phyloP scores from a whole-genome alignment of 805 yeast genomes.

The Pichia rugopelliculosa region DNA sequence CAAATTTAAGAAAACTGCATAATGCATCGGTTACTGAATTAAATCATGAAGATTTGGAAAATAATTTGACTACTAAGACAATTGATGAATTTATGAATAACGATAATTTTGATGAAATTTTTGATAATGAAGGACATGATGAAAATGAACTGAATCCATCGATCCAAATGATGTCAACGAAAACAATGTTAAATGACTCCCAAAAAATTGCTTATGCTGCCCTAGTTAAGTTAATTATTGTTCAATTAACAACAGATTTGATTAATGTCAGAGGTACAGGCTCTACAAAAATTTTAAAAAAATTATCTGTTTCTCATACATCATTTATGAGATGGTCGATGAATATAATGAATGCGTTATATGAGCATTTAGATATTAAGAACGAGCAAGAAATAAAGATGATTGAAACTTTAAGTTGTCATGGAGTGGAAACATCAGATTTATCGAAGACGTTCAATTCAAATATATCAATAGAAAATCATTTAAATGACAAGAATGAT shows the following conservation, averaged over 20 bases:
- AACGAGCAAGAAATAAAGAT: constrained; percentile 67
- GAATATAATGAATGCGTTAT: constrained; percentile 60
- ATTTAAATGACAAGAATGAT: constrained; percentile 27
- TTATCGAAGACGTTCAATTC: constrained; percentile 51
- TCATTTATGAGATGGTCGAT: constrained; percentile 82
- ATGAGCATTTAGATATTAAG: constrained; percentile 70
- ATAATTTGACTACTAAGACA: constrained; percentile 4
- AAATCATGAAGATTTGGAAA: neutral
- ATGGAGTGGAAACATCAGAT: constrained; percentile 73
- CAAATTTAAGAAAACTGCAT: constrained; percentile 27
- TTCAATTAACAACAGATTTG: constrained; percentile 75
- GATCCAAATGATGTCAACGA: constrained; percentile 74
- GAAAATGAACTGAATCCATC: constrained; percentile 38
- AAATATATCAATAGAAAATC: constrained; percentile 41
- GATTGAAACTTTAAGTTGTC: constrained; percentile 81
- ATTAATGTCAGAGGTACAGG: constrained; percentile 52
- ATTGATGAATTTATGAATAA: constrained; percentile 13
- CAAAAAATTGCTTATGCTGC: constrained; percentile 93
- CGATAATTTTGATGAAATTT: constrained; percentile 21
- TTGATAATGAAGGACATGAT: constrained; percentile 17
- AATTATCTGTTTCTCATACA: constrained; percentile 61
- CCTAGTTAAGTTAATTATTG: constrained; percentile 63
- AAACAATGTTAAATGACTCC: constrained; percentile 67
- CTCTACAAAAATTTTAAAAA: constrained; percentile 46
- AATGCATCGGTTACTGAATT: constrained; percentile 7